phyloP scores from a whole-genome alignment of 1,284 basidiomycete species.

The Austropuccinia psidii region DNA sequence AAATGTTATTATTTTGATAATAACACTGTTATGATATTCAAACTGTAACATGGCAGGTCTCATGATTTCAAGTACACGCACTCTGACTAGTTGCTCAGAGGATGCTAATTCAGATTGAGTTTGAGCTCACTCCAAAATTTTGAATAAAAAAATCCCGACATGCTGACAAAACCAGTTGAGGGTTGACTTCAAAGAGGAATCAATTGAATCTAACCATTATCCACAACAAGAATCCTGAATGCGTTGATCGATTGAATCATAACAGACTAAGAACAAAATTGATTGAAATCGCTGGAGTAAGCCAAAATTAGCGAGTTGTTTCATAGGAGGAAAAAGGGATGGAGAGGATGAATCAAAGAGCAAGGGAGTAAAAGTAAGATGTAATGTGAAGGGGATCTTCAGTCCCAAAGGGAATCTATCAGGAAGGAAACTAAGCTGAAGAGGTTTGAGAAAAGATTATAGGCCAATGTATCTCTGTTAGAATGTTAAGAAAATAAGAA shows the following conservation, averaged over 20 bases:
- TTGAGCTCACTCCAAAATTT: conserved; percentile 37
- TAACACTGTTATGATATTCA: conserved; percentile 81
- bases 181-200: conserved; percentile 55
- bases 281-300: conserved; percentile 75
- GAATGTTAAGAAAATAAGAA: no score
- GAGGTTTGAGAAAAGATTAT: conserved; percentile 15
- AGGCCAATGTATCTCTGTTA: neutral
- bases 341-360: conserved; percentile 43
- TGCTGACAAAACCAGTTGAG: conserved; percentile 67
- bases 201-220: conserved; percentile 58
- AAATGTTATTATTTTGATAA: no score
- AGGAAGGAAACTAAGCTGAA: conserved; percentile 21
- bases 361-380: conserved; percentile 45
- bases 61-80: conserved; percentile 61
- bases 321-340: no score
- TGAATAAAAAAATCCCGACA: conserved; percentile 53
- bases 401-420: conserved; percentile 7
- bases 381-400: conserved; percentile 6
- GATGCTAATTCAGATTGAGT: conserved; percentile 54
- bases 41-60: conserved; percentile 75
- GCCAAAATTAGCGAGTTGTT: conserved; percentile 61
- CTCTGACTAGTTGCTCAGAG: conserved; percentile 16
- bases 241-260: conserved; percentile 69
- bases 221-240: conserved; percentile 60
- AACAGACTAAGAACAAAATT: conserved; percentile 70